Base-by-base conservation (phyloP, 192 early-diverging fungal species). In the Borealophlyctis nickersoniae region DNA sequence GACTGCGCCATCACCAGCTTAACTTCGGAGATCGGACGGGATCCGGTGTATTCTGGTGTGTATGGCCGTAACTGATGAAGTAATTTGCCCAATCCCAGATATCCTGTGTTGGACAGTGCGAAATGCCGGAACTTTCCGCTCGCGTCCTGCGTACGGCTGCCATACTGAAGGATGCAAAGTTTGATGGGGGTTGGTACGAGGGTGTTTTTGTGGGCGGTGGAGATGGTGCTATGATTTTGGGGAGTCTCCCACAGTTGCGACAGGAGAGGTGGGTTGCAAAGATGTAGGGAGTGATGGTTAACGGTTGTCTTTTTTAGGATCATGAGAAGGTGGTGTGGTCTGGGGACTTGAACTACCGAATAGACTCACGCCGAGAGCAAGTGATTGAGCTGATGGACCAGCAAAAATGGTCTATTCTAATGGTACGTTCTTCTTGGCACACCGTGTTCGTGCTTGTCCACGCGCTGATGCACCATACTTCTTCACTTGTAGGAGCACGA, bases 291-390 rank as follows among this genome's bases (percentile, higher is more conserved):
- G 22, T 48, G 22, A 36, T 19, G 16, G 23, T 55, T 34, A 31
- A 30, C 85, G 85, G 35, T 66, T 82, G 26, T 85, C 82, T 58
- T 86, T 91, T 73, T 79, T 86, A 69, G 71, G 79, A 80, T 56
- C 73, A 81, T 65, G 77, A 83, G 51, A 75, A 70, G 30, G 67
- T 76, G 7, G 69, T 84, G 28, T 72, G 60, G 59, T 77, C 66
- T n/a, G 94, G 94, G n/a, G 96, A 98, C 71, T 81, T 96, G 33
- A 98, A 98, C 73, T 98, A 96, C 74, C 86, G 96, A 22, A 91
- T 97, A 60, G 84, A 90, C 32, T 74, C 87, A 61, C 52, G 78
- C 7, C 87, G 92, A 19, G 79, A 87, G 36, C 70, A 79, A 31
- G 92, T 89, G 1, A 51, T 92, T 22, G 74, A 84, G 11, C 80